Percentiles rank a stretch among this genome's conserved stretches.
Conservation (phyloP, 2,329 filamentous ascomycete species). For the Monascus ruber region DNA sequence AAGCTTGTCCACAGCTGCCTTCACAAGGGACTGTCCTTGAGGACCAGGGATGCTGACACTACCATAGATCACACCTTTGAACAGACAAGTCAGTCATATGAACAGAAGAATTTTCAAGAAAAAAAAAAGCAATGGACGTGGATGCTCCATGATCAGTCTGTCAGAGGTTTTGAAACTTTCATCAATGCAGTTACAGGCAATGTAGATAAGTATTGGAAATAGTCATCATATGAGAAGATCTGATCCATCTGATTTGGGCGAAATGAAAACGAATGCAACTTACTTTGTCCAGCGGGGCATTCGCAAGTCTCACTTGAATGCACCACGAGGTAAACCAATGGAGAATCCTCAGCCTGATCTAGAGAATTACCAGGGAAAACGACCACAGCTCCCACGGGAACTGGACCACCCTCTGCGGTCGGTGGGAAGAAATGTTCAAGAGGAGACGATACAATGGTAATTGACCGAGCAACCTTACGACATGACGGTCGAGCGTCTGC, state of each 20-base stretch:
- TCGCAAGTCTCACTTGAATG: conserved; percentile 90
- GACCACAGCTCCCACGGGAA: conserved; percentile 54
- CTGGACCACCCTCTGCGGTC: conserved; percentile 61
- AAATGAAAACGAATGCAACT: conserved; percentile 38
- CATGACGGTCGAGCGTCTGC: conserved; percentile 6
- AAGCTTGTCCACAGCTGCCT: conserved; percentile 29
- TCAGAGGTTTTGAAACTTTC: conserved; percentile 68
- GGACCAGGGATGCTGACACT: conserved; percentile 30
- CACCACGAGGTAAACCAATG: conserved; percentile 51
- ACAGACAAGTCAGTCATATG: conserved; percentile 23
- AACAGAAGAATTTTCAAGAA: conserved; percentile 10
- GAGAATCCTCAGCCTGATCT: conserved; percentile 15
- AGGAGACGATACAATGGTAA: conserved; percentile 57
- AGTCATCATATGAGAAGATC: conserved; percentile 64
- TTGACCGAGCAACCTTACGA: conserved; percentile 45
- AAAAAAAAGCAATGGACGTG: conserved; percentile 5
- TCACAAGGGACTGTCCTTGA: conserved; percentile 30
- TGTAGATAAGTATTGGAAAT: conserved; percentile 98
- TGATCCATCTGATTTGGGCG: conserved; percentile 1
- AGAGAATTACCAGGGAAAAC: conserved; percentile 26
- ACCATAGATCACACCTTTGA: conserved; percentile 48
- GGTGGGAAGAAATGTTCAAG: conserved; percentile 57
- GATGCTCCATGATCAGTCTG: conserved; percentile 60
- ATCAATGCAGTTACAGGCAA: conserved; percentile 92
- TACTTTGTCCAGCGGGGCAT: conserved; percentile 80